Conservation (phyloP, 164 flowering plant genomes). For the Warburgia ugandensis region DNA sequence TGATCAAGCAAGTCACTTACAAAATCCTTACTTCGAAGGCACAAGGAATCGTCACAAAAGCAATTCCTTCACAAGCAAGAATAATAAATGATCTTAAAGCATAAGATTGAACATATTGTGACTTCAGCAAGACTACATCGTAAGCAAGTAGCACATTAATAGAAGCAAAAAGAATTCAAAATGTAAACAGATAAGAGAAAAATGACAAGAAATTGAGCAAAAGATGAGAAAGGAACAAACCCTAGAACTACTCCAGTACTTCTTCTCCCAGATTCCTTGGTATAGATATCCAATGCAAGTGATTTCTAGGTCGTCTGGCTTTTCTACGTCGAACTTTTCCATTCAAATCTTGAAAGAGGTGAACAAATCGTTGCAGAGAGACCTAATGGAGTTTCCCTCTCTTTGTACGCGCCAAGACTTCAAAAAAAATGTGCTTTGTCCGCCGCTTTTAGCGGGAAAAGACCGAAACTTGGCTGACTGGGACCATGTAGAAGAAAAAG, state of each 20-base stretch:
- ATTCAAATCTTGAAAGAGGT: too few relatives aligned
- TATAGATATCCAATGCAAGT: conserved; percentile 61
- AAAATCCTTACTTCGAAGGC: not conserved
- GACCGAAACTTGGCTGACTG: too few relatives aligned
- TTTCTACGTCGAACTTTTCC: too few relatives aligned
- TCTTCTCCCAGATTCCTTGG: conserved; percentile 76
- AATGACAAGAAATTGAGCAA: not conserved
- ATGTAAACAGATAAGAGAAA: not conserved
- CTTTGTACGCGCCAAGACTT: too few relatives aligned
- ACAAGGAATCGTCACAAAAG: not conserved
- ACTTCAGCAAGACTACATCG: not conserved
- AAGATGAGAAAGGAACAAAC: conserved; percentile 25
- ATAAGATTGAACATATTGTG: not conserved
- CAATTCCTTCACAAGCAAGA: not conserved
- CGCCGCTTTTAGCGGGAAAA: too few relatives aligned
- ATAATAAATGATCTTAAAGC: not conserved
- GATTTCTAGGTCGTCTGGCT: conserved; percentile 60
- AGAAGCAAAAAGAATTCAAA: not conserved
- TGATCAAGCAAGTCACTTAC: too few relatives aligned
- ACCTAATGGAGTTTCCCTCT: too few relatives aligned
- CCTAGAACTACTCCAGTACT: conserved; percentile 98
- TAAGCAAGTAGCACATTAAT: not conserved
- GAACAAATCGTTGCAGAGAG: too few relatives aligned
- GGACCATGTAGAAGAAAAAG: too few relatives aligned
- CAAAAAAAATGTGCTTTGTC: too few relatives aligned